These are phyloP conservation scores for Silene latifolia DNA, from an alignment of 148 eudicot genomes.

Conservation along the genomic window DNA sequence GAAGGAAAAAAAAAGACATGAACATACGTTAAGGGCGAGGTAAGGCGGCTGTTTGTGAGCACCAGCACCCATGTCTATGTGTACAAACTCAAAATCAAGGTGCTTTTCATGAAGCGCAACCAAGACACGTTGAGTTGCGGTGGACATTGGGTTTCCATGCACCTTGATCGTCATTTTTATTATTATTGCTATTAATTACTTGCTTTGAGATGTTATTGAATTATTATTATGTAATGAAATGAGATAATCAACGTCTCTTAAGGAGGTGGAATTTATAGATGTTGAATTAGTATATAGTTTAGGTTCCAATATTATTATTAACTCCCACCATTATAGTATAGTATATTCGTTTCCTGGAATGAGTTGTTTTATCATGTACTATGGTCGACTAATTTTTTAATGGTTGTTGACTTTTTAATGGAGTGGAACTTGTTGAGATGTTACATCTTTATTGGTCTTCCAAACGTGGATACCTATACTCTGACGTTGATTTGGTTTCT, in stretches of 20 bases:
- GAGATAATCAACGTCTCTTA: background rate
- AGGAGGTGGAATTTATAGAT: background rate
- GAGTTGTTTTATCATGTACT: no score
- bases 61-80: conserved; percentile 15
- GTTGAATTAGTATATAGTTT: background rate
- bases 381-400: no score
- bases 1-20: background rate
- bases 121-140: conserved; percentile 13
- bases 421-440: no score
- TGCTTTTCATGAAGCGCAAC: conserved; percentile 17
- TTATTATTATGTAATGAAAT: background rate
- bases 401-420: no score
- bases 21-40: conserved; percentile 21
- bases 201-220: background rate
- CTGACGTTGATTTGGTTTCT: no score
- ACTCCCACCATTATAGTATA: no score
- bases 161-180: conserved; percentile 19
- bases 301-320: no score
- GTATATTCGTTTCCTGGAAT: no score
- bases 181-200: background rate
- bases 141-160: conserved; percentile 19
- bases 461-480: no score
- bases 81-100: conserved; percentile 19
- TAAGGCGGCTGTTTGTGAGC: conserved; percentile 20
- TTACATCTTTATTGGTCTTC: no score